Conservation (phyloP, 257 asterid species). For the Solanum etuberosum region DNA sequence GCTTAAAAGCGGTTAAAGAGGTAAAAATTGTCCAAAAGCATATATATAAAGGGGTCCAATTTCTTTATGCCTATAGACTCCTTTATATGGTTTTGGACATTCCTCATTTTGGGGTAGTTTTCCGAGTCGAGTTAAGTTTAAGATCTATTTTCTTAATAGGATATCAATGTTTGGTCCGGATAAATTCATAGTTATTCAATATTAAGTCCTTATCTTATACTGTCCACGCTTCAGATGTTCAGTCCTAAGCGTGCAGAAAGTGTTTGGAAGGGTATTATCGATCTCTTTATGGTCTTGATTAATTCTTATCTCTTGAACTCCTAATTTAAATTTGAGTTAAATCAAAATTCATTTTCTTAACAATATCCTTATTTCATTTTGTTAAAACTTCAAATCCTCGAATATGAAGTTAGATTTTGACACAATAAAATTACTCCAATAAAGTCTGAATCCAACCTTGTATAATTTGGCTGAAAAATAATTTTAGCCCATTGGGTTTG, state of each 20-base stretch:
- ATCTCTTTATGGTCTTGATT: neutral
- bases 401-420: neutral
- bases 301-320: neutral
- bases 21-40: neutral
- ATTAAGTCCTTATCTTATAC: neutral
- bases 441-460: neutral
- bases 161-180: neutral
- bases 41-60: neutral
- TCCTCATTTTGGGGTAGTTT: neutral
- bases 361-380: neutral
- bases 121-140: rapidly evolving
- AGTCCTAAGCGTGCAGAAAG: rapidly evolving
- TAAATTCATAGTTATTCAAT: neutral
- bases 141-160: neutral
- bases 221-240: neutral
- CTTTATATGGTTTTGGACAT: neutral
- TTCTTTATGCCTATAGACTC: neutral
- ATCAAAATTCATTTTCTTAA: neutral
- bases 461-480: neutral
- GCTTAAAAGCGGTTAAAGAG: rapidly evolving
- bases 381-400: neutral
- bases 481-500: neutral
- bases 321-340: neutral
- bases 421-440: neutral
- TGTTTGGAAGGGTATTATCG: neutral